A percentile compares a stretch with the other conserved stretches of the same genome.
These are phyloP conservation scores for Entophlyctis helioformis DNA, from an alignment of 192 early-diverging fungal genomes.

Conservation along the genomic window DNA sequence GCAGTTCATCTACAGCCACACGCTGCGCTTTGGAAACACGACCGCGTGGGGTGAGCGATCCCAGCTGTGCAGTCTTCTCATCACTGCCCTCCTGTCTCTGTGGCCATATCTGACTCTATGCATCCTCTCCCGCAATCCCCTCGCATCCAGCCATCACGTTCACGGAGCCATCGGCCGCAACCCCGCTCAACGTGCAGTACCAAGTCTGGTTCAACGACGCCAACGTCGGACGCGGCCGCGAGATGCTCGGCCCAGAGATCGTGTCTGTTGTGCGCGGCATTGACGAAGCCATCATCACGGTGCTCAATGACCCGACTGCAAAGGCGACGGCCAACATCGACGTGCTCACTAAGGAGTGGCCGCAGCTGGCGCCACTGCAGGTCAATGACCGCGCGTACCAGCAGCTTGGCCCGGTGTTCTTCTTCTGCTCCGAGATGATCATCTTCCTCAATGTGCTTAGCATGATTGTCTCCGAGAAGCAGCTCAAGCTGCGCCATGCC, in stretches of 20 bases:
- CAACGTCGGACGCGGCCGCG: slow-evolving; percentile 38
- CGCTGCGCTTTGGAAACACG: slow-evolving; percentile 47
- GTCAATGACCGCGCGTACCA: slow-evolving; percentile 49
- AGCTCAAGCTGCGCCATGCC: slow-evolving; percentile 50
- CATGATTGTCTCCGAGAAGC: slow-evolving; percentile 64
- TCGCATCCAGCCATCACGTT: too few species aligned
- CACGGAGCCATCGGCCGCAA: slow-evolving; percentile 9
- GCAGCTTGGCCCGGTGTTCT: slow-evolving; percentile 38
- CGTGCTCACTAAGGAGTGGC: slow-evolving; percentile 55
- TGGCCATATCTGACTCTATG: too few species aligned
- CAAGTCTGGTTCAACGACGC: slow-evolving; percentile 67
- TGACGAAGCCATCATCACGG: slow-evolving; percentile 51
- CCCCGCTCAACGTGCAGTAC: slow-evolving; percentile 49
- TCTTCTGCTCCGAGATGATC: slow-evolving; percentile 46
- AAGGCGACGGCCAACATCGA: slow-evolving; percentile 18
- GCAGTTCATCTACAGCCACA: slow-evolving; percentile 58
- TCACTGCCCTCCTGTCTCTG: too few species aligned
- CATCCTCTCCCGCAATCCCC: too few species aligned
- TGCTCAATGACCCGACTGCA: slow-evolving; percentile 9
- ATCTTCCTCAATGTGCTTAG: slow-evolving; percentile 54
- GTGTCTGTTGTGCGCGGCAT: slow-evolving; percentile 48
- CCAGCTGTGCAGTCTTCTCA: too few species aligned
- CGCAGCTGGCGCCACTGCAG: slow-evolving; percentile 35
- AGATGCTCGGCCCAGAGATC: slow-evolving; percentile 47
- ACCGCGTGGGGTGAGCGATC: slow-evolving; percentile 56